Percentiles rank a stretch among this genome's conserved stretches.
Conservation (phyloP, 352 stramenopile genomes). For the Globisporangium spinosum region DNA sequence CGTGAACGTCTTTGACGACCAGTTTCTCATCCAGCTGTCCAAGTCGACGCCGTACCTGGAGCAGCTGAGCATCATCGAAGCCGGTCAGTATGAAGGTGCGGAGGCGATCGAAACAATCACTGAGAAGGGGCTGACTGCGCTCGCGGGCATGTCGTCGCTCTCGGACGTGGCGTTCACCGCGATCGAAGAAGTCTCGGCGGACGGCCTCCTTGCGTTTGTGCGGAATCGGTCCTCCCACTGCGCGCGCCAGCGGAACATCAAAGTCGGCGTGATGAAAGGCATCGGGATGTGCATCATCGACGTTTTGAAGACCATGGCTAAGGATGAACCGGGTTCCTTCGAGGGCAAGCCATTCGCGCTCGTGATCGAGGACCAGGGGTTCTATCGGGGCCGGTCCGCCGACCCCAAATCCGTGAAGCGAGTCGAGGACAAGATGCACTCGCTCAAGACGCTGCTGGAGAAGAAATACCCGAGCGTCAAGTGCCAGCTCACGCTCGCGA, state of each 20-base stretch:
- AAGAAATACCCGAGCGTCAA: conserved; percentile 29
- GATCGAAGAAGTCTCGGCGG: conserved; percentile 20
- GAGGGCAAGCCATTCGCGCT: conserved; percentile 28
- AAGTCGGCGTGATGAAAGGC: conserved; percentile 33
- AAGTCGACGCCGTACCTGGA: conserved; percentile 27
- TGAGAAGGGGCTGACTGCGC: conserved; percentile 24
- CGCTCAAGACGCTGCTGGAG: conserved; percentile 20
- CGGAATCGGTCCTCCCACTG: conserved; percentile 20
- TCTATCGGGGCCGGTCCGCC: conserved; percentile 25
- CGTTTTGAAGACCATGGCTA: conserved; percentile 25
- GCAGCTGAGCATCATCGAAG: conserved; percentile 32
- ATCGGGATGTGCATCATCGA: conserved; percentile 32
- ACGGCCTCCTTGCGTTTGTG: conserved; percentile 31
- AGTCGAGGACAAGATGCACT: conserved; percentile 27
- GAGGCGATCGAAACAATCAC: conserved; percentile 32
- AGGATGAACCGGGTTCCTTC: conserved; percentile 24
- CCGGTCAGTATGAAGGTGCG: conserved; percentile 26
- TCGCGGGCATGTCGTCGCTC: conserved; percentile 34
- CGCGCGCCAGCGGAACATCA: conserved; percentile 39
- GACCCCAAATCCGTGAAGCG: conserved; percentile 21
- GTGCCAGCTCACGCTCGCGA: conserved; percentile 41
- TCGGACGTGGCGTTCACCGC: conserved; percentile 36
- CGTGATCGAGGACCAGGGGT: conserved; percentile 33
- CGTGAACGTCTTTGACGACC: conserved; percentile 36
- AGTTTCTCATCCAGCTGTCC: conserved; percentile 27